phyloP scores from a whole-genome alignment of 2,329 filamentous ascomycete species.

The Bimuria novae-zelandiae region DNA sequence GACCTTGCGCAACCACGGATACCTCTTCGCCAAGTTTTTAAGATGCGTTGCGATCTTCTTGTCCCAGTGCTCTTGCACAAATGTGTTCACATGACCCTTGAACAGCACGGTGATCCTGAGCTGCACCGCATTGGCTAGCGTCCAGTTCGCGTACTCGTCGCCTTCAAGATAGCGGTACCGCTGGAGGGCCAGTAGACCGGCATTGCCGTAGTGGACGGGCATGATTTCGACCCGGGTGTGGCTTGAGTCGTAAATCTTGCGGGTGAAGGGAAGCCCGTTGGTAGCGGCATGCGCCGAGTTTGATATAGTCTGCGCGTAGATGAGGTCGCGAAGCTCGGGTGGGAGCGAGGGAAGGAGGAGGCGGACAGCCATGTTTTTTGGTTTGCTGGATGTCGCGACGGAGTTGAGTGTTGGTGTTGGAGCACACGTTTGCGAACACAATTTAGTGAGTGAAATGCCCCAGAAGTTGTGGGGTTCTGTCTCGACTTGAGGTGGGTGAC shows the following conservation, averaged over 20 bases:
- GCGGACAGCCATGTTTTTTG: constrained; percentile 1
- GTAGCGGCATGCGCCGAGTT: constrained; percentile 9
- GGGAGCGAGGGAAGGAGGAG: constrained; percentile 32
- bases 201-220: constrained; percentile 29
- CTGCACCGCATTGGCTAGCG: constrained; percentile 25
- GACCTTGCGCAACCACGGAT: constrained; percentile 33
- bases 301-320: constrained; percentile 28
- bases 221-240: constrained; percentile 31
- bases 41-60: constrained; percentile 28
- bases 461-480: background rate
- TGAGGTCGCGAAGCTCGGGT: constrained; percentile 36
- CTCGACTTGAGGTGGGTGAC: constrained; percentile 10
- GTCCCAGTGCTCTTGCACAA: constrained; percentile 35
- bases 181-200: constrained; percentile 26
- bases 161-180: constrained; percentile 27
- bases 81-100: constrained; percentile 31
- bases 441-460: background rate
- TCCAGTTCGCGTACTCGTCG: constrained; percentile 29
- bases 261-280: constrained; percentile 21
- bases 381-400: background rate
- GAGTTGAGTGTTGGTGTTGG: background rate
- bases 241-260: constrained; percentile 30
- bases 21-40: constrained; percentile 26
- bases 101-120: constrained; percentile 31
- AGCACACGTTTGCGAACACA: too few relatives aligned